Evolutionary conservation across 176 grass and related monocot genomes (phyloP).

Genomic region (Aechmea fasciata): DNA sequence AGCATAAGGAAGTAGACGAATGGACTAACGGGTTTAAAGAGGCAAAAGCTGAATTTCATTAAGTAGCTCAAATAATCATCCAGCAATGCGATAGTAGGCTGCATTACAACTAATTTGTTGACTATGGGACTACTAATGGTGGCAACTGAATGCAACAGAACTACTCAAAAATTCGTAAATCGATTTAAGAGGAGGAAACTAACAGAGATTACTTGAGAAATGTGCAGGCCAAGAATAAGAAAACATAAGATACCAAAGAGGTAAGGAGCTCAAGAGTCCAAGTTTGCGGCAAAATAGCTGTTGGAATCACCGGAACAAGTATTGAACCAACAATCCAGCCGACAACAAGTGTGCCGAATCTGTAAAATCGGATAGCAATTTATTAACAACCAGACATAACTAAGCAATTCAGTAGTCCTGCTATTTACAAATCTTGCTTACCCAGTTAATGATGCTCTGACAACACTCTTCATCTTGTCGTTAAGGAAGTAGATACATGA

Average conservation of each 20-base stretch:
- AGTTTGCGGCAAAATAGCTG: slow-evolving; percentile 62
- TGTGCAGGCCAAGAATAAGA: slow-evolving; percentile 70
- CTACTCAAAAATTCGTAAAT: neutral
- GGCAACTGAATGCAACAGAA: neutral
- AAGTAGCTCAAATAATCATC: neutral
- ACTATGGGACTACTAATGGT: neutral
- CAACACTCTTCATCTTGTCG: slow-evolving; percentile 88
- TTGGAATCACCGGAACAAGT: slow-evolving; percentile 65
- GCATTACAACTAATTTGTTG: neutral
- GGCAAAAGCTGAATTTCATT: neutral
- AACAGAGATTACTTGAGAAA: slow-evolving; percentile 59
- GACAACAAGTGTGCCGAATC: slow-evolving; percentile 72
- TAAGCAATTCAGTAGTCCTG: slow-evolving; percentile 5
- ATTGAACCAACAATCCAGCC: slow-evolving; percentile 74
- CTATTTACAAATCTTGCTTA: slow-evolving; percentile 20
- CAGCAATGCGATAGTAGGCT: neutral
- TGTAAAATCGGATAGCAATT: slow-evolving; percentile 25
- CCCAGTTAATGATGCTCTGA: slow-evolving; percentile 71
- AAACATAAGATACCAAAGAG: slow-evolving; percentile 72
- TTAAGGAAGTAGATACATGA: slow-evolving; percentile 95
- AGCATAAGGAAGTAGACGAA: neutral
- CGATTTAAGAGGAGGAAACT: neutral
- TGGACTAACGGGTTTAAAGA: neutral
- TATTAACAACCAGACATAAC: slow-evolving; percentile 13
- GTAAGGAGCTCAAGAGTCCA: slow-evolving; percentile 97